Conservation (phyloP, 2,329 filamentous ascomycete species). For the Metarhizium anisopliae region DNA sequence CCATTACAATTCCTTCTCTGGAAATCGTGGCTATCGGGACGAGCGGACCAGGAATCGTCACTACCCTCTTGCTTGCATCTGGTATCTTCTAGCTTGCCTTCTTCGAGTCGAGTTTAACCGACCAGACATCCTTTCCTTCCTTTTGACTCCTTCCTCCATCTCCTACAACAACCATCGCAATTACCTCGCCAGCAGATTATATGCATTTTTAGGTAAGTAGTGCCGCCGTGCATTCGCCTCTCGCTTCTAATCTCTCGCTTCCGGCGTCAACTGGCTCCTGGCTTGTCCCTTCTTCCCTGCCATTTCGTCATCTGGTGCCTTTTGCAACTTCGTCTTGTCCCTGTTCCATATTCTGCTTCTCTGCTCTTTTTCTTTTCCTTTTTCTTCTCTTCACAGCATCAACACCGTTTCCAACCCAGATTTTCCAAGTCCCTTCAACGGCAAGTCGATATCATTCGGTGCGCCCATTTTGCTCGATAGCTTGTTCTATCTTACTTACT, state of each 20-base stretch:
- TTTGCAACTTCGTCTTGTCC: constrained; percentile 6
- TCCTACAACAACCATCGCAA: constrained; percentile 13
- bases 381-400: constrained; percentile 34
- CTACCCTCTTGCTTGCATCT: constrained; percentile 7
- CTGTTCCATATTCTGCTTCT: constrained; percentile 7
- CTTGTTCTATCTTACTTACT: constrained; percentile 50
- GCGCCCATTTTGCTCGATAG: constrained; percentile 48
- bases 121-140: not conserved
- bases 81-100: constrained; percentile 7
- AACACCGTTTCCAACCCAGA: constrained; percentile 26
- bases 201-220: constrained; percentile 12
- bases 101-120: not conserved
- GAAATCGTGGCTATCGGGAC: constrained; percentile 1
- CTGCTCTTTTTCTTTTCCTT: constrained; percentile 11
- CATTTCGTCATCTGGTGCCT: not conserved
- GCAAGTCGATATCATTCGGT: constrained; percentile 22
- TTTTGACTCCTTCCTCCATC: constrained; percentile 10
- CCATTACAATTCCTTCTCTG: constrained; percentile 2
- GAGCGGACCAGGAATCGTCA: constrained; percentile 3
- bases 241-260: constrained; percentile 11
- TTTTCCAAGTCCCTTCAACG: constrained; percentile 25
- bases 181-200: constrained; percentile 9
- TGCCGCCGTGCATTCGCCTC: not conserved
- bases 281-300: not conserved
- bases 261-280: constrained; percentile 3